Evolutionary conservation across 1,139 yeast genomes (phyloP).

Genomic region (Pneumocystis canis): DNA sequence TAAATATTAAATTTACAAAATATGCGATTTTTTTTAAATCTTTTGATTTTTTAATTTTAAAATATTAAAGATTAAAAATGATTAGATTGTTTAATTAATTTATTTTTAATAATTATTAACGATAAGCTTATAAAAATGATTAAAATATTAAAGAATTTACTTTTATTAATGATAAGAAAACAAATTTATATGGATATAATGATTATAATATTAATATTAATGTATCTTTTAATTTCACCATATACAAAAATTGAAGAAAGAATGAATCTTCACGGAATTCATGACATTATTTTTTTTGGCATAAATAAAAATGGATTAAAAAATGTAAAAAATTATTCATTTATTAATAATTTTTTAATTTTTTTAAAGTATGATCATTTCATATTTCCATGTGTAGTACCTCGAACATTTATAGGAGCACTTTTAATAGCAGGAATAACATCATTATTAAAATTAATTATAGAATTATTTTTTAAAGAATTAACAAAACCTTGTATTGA

Average conservation of each 20-base stretch:
- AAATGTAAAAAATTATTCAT: background rate
- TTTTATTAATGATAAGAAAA: background rate
- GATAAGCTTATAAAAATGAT: background rate
- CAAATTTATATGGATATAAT: constrained; percentile 6
- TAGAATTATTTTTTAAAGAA: background rate
- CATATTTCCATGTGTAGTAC: constrained; percentile 77
- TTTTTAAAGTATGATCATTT: constrained; percentile 52
- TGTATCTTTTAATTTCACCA: constrained; percentile 45
- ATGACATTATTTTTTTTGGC: constrained; percentile 63
- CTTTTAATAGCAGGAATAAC: constrained; percentile 32
- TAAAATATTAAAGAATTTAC: background rate
- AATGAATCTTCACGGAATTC: constrained; percentile 78
- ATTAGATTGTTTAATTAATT: no score
- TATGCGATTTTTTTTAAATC: no score
- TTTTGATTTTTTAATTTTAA: no score
- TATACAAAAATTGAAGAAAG: constrained; percentile 91
- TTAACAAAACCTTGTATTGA: constrained; percentile 22
- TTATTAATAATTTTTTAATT: constrained; percentile 16
- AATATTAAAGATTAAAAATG: no score
- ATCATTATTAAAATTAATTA: background rate
- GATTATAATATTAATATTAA: constrained; percentile 19
- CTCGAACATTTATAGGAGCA: constrained; percentile 74
- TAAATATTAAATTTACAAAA: no score
- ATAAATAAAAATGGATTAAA: constrained; percentile 17
- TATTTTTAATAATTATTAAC: no score